phyloP scores from a whole-genome alignment of 768 basidiomycete species.

The Termitomyces sp. region DNA sequence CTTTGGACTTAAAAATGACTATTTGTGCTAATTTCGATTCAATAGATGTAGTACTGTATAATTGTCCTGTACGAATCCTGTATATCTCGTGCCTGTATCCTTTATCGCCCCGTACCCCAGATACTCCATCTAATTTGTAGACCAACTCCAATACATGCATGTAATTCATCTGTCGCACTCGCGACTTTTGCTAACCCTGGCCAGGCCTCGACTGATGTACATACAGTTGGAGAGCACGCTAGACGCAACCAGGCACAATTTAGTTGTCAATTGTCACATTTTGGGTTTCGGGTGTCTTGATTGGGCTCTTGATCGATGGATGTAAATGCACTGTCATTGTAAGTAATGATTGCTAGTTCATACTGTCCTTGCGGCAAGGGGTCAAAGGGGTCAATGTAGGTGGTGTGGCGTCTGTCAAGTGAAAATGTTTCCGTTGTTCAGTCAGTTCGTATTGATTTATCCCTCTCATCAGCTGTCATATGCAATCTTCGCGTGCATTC shows the following conservation, averaged over 20 bases:
- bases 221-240: not conserved
- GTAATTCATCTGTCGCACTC: not conserved
- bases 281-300: not conserved
- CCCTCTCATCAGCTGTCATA: not conserved
- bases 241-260: not conserved
- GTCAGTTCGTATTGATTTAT: not conserved
- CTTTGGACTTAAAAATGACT: not conserved
- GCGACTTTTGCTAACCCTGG: not conserved
- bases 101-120: not conserved
- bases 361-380: not conserved
- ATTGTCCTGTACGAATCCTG: constrained; percentile 2
- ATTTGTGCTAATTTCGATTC: not conserved
- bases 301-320: too few relatives aligned
- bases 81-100: not conserved
- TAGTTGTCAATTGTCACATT: not conserved
- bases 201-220: not conserved
- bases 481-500: not conserved
- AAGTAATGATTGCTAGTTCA: not conserved
- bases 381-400: not conserved
- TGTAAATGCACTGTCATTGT: not conserved
- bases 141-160: not conserved
- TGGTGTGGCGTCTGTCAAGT: constrained; percentile 1
- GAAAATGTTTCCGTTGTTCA: not conserved
- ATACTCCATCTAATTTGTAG: not conserved
- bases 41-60: constrained; percentile 2